Conservation (phyloP, 2,329 filamentous ascomycete species). For the Tympanopsis confertula region DNA sequence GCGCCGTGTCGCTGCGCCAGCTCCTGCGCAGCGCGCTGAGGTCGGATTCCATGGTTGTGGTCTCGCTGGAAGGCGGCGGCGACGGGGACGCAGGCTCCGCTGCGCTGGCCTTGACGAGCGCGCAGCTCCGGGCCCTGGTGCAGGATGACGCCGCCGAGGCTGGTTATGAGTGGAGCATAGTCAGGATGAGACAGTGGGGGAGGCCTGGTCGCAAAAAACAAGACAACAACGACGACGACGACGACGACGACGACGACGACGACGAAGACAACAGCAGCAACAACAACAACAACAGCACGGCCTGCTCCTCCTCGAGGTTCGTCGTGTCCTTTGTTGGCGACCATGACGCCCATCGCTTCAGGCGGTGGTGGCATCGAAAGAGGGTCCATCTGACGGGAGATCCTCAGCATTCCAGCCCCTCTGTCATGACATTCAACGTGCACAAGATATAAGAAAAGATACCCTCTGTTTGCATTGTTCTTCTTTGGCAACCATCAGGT, state of each 20-base stretch:
- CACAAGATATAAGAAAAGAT: too few species aligned
- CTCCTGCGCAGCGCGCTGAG: not conserved
- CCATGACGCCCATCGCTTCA: conserved; percentile 38
- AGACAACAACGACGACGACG: conserved; percentile 8
- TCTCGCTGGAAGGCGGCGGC: not conserved
- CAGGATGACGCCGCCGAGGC: not conserved
- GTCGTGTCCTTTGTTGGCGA: conserved; percentile 43
- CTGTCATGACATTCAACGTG: too few species aligned
- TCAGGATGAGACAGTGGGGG: not conserved
- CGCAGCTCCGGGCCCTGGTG: not conserved
- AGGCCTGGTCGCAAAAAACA: too few species aligned
- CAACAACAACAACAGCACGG: too few species aligned
- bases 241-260: conserved; percentile 2
- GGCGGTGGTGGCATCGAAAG: conserved; percentile 28
- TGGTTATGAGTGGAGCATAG: not conserved
- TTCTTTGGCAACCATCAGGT: too few species aligned
- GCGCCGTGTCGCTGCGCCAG: not conserved
- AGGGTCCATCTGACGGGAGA: conserved; percentile 13
- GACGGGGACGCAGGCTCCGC: too few species aligned
- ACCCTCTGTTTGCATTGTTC: too few species aligned
- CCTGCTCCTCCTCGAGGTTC: conserved; percentile 25
- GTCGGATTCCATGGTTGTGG: not conserved
- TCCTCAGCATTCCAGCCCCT: conserved; percentile 3
- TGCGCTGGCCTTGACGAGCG: not conserved
- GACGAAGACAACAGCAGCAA: conserved; percentile 15